These are phyloP conservation scores for Pichia scutulata DNA, from an alignment of 805 yeast species.

Conservation along the genomic window DNA sequence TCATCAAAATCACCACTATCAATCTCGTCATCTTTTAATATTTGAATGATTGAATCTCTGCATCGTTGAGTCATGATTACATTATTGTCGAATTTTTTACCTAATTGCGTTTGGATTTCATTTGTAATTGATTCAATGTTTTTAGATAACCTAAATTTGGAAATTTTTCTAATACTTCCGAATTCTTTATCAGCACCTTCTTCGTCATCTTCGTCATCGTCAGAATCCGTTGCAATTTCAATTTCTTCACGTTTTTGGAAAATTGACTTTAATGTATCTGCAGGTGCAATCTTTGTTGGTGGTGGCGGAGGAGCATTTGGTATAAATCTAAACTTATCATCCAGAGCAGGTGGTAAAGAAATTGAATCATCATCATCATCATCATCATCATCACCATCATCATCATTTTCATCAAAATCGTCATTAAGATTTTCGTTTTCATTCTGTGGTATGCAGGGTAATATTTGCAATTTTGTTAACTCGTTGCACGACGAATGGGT, in stretches of 20 bases:
- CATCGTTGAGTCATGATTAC: neutral
- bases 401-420: neutral
- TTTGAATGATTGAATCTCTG: conserved; percentile 4
- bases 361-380: neutral
- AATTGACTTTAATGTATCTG: neutral
- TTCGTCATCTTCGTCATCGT: conserved; percentile 9
- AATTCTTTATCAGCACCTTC: neutral
- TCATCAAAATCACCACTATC: neutral
- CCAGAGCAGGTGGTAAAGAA: neutral
- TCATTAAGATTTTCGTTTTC: neutral
- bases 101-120: neutral
- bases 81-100: neutral
- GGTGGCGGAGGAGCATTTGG: conserved; percentile 9
- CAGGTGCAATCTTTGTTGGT: neutral
- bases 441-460: conserved; percentile 7
- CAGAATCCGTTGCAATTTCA: conserved; percentile 7
- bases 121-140: neutral
- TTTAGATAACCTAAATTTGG: conserved; percentile 15
- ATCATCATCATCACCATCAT: neutral
- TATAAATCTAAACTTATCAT: conserved; percentile 1
- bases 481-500: neutral
- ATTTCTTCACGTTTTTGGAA: neutral
- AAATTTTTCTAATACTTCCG: neutral
- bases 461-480: neutral
- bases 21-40: neutral